Base-by-base conservation (phyloP, 2,329 filamentous ascomycete species). In the Aureobasidium mangrovei region DNA sequence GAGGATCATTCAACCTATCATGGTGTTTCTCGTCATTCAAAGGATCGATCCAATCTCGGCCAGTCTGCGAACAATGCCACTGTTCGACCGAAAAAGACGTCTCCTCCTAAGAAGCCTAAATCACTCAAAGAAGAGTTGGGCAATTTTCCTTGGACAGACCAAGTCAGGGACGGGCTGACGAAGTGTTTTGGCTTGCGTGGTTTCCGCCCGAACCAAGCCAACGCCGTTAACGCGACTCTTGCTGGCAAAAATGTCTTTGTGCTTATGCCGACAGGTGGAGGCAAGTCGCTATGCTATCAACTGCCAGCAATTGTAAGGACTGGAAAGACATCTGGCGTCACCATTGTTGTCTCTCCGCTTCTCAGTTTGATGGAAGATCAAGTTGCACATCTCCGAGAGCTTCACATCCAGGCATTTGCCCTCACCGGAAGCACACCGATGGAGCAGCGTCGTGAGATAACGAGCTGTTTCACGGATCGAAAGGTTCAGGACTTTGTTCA, bases 321-420 rank as follows among this genome's bases (percentile, higher is more conserved):
- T 43, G 93, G 93, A 41, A 86, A 80, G 62, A 97, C 91, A 0
- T 76, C 76, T 33, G 94, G 93, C 3, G 83, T 98, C 27, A 97
- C 91, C 0, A 79, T 98, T 53, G 93, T 98, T 2, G 82, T 98
- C n/a, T 97, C 91, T 0, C 93, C 93, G 3, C 73, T 98, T 47
- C 76, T 98, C 36, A 97, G 91, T 74, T 73, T 98, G 63, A 98
- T 98, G 93, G 86, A 95, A 66, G 94, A 98, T 67, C 93, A 98
- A 66, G 91, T 97, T 4, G 78, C 85, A 33, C 91, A 96, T 67
- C 77, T 96, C 61, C 79, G 78, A 52, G 78, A 80, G 7, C 72
- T 93, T 44, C 78, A 84, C 27, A 88, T 98, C 59, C 82, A 86
- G 60, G 93, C 93, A 2, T 82, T 84, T 55, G 74, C 89, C 10